A percentile compares a stretch with the other conserved stretches of the same genome.
These are phyloP conservation scores for Schizochytrium sp. DNA, from an alignment of 108 stramenopile genomes.

Conservation along the genomic window DNA sequence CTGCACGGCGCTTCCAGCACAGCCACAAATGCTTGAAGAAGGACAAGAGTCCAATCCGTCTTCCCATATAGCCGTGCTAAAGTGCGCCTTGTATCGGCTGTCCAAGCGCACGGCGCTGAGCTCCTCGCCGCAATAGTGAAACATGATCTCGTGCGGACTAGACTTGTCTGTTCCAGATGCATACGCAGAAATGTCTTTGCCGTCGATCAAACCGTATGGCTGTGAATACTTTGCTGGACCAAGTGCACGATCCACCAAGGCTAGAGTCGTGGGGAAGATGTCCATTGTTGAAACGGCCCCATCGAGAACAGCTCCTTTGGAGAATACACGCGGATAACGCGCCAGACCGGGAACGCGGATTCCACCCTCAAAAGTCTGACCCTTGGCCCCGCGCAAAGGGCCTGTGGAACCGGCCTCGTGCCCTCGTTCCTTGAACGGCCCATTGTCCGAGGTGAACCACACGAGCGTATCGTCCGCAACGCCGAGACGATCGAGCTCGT, in stretches of 20 bases:
- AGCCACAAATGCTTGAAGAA: not conserved
- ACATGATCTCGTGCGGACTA: not conserved
- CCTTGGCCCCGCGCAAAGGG: not conserved
- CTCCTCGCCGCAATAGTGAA: conserved; percentile 9
- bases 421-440: not conserved
- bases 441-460: not conserved
- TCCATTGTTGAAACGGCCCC: not conserved
- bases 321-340: not conserved
- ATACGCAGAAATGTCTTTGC: not conserved
- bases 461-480: not conserved
- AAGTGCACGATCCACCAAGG: not conserved
- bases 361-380: conserved; percentile 2
- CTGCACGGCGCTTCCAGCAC: not conserved
- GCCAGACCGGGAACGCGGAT: conserved; percentile 4
- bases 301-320: not conserved
- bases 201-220: not conserved
- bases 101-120: not conserved
- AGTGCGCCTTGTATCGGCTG: not conserved
- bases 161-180: not conserved
- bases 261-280: conserved; percentile 1
- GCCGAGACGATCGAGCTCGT: not conserved
- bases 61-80: not conserved
- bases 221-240: not conserved
- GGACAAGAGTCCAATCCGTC: not conserved
- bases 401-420: not conserved